A percentile compares a stretch with the other conserved stretches of the same genome.
These are phyloP conservation scores for Pterocarpus santalinus DNA, from an alignment of 306 rosid species.

Conservation along the genomic window DNA sequence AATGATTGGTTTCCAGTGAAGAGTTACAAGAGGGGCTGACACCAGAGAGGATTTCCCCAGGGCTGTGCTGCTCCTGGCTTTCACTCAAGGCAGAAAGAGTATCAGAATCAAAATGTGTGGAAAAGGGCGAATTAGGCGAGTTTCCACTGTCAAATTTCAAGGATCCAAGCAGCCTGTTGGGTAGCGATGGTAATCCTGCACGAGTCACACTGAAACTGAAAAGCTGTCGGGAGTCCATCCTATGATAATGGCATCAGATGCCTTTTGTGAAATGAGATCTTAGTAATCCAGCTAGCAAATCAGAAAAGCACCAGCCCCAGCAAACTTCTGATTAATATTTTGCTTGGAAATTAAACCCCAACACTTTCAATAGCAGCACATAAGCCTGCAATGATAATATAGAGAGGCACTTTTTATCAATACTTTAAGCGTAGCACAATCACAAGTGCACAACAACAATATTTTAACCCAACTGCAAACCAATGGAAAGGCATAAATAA, in stretches of 20 bases:
- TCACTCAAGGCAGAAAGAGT: constrained; percentile 65
- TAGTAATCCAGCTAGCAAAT: constrained; percentile 10
- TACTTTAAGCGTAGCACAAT: constrained; percentile 20
- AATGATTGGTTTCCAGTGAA: constrained; percentile 61
- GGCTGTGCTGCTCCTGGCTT: constrained; percentile 67
- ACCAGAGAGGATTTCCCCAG: constrained; percentile 71
- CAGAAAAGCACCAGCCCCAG: constrained; percentile 36
- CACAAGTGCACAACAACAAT: background rate
- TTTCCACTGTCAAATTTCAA: constrained; percentile 68
- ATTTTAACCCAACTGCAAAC: constrained; percentile 2
- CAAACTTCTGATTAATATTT: constrained; percentile 28
- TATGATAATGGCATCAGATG: constrained; percentile 60
- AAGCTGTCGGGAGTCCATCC: constrained; percentile 82
- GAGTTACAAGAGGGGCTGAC: constrained; percentile 64
- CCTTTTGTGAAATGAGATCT: constrained; percentile 17
- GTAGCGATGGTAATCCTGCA: constrained; percentile 67
- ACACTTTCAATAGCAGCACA: constrained; percentile 31
- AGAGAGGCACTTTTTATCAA: constrained; percentile 28
- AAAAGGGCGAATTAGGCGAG: constrained; percentile 76
- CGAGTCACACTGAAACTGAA: constrained; percentile 61
- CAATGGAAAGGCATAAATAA: background rate
- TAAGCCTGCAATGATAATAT: constrained; percentile 57
- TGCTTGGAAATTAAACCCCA: background rate
- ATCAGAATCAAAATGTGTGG: constrained; percentile 69
- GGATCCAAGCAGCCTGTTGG: constrained; percentile 65